A percentile compares a stretch with the other conserved stretches of the same genome.
These are phyloP conservation scores for Luvunga scandens DNA, from an alignment of 345 rosid genomes.

Conservation along the genomic window DNA sequence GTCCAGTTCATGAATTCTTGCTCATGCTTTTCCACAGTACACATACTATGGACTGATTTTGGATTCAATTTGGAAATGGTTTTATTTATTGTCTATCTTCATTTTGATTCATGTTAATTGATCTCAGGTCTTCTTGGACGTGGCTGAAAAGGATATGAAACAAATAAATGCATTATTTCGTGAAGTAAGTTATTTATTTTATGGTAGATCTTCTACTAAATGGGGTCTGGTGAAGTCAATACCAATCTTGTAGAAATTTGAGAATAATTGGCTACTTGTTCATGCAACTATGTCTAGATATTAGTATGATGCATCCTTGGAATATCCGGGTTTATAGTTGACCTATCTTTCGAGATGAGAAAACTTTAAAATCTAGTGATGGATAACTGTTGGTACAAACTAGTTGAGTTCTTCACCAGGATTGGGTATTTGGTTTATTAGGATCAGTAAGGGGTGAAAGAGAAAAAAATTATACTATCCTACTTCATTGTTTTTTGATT, in stretches of 20 bases:
- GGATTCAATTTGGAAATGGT: not conserved
- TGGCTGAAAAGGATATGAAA: slow-evolving; percentile 79
- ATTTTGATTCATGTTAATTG: slow-evolving; percentile 8
- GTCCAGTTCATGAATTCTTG: not conserved
- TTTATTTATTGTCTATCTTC: not conserved
- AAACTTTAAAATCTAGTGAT: not conserved
- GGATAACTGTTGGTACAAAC: not conserved
- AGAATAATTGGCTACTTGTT: not conserved
- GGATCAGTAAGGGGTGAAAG: not conserved
- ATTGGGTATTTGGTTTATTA: not conserved
- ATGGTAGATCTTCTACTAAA: slow-evolving; percentile 6
- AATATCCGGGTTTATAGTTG: not conserved
- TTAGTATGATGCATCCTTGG: not conserved
- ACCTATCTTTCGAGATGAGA: not conserved
- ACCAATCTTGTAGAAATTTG: not conserved
- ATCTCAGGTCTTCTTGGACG: slow-evolving; percentile 82
- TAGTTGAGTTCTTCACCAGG: not conserved
- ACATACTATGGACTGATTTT: not conserved
- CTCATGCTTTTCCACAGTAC: slow-evolving; percentile 6
- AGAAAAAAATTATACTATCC: not conserved
- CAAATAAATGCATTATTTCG: slow-evolving; percentile 71
- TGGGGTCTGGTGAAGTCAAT: not conserved
- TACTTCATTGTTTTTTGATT: not conserved
- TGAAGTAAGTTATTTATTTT: slow-evolving; percentile 52
- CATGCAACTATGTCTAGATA: not conserved